These are phyloP conservation scores for Verruconis gallopava DNA, from an alignment of 2,329 filamentous ascomycete species.

Conservation along the genomic window DNA sequence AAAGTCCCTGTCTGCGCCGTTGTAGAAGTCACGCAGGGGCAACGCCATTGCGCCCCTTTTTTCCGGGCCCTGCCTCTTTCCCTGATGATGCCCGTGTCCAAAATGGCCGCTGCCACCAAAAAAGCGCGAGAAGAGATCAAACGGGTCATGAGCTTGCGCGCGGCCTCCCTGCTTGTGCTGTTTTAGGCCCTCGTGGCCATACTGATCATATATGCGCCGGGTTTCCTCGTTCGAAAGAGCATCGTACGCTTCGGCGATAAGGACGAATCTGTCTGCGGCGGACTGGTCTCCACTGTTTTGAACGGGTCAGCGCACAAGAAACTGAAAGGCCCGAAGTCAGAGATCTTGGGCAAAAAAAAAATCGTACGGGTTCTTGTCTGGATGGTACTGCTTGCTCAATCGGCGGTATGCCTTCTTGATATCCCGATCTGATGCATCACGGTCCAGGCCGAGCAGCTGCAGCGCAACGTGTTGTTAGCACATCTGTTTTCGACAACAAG, in stretches of 20 bases:
- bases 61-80: slow-evolving; percentile 71
- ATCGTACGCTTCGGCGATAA: slow-evolving; percentile 92
- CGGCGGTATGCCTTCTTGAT: slow-evolving; percentile 89
- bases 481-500: slow-evolving; percentile 7
- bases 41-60: slow-evolving; percentile 76
- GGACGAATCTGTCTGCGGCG: slow-evolving; percentile 83
- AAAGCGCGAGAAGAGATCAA: slow-evolving; percentile 92
- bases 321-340: neutral
- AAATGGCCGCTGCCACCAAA: slow-evolving; percentile 87
- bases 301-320: neutral
- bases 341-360: too few species aligned
- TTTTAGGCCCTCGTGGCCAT: slow-evolving; percentile 82
- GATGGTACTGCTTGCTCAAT: slow-evolving; percentile 90
- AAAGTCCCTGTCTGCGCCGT: slow-evolving; percentile 74
- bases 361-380: slow-evolving; percentile 90
- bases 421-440: slow-evolving; percentile 67
- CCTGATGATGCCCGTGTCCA: slow-evolving; percentile 45
- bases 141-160: slow-evolving; percentile 61
- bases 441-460: slow-evolving; percentile 69
- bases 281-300: slow-evolving; percentile 55
- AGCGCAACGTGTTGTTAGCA: slow-evolving; percentile 12
- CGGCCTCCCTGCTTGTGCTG: slow-evolving; percentile 60
- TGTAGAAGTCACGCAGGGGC: slow-evolving; percentile 84
- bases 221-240: slow-evolving; percentile 66
- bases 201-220: slow-evolving; percentile 83